Conservation (phyloP, 768 basidiomycete genomes). For the Tylopilus vinaceipallidus region DNA sequence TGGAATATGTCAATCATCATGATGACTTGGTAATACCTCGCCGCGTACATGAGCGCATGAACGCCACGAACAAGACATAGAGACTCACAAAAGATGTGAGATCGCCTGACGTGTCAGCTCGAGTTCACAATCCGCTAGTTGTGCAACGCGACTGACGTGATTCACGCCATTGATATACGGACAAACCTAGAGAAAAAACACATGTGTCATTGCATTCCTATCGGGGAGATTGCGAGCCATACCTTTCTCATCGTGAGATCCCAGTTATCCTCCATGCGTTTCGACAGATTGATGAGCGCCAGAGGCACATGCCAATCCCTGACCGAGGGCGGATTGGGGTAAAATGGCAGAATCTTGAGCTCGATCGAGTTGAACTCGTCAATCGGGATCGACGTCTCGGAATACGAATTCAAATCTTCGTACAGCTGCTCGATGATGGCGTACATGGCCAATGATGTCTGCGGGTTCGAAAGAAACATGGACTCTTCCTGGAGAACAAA, state of each 20-base stretch:
- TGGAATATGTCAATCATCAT: conserved; percentile 98
- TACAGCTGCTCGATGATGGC: conserved; percentile 94
- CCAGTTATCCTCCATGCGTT: conserved; percentile 88
- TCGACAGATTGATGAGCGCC: conserved; percentile 78
- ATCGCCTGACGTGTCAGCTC: conserved; percentile 82
- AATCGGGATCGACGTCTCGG: conserved; percentile 90
- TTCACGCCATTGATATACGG: conserved; percentile 87
- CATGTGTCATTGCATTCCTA: conserved; percentile 3
- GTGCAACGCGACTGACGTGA: conserved; percentile 87
- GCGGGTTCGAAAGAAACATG: conserved; percentile 74
- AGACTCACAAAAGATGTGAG: conserved; percentile 81
- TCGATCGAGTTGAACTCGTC: conserved; percentile 94
- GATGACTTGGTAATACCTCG: conserved; percentile 94
- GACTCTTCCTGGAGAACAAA: conserved; percentile 70
- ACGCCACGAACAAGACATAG: not conserved
- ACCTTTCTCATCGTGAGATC: conserved; percentile 93
- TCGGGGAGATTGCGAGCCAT: not conserved
- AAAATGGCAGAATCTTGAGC: conserved; percentile 94
- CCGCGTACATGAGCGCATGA: conserved; percentile 4
- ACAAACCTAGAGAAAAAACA: conserved; percentile 47
- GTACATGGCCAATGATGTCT: conserved; percentile 64
- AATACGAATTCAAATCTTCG: conserved; percentile 96
- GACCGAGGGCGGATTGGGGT: conserved; percentile 88
- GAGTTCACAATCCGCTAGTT: conserved; percentile 86
- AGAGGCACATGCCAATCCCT: conserved; percentile 96